Percentiles rank a stretch among this genome's conserved stretches.
These are phyloP conservation scores for Suhomyces taliae DNA, from an alignment of 1,139 yeast species.

Conservation along the genomic window DNA sequence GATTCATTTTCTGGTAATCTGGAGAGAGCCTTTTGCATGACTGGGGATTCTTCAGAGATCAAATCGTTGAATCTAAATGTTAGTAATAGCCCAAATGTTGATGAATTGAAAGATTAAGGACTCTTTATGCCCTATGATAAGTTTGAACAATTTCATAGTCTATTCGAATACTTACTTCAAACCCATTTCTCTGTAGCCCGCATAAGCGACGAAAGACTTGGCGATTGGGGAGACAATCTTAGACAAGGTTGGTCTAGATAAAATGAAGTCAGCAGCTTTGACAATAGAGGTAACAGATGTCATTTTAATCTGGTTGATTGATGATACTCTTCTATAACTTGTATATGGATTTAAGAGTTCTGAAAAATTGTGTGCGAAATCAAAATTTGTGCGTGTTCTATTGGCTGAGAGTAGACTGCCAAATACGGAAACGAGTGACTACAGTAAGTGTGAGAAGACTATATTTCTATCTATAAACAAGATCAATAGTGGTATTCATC, in stretches of 20 bases:
- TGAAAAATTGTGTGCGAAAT: constrained; percentile 10
- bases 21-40: constrained; percentile 80
- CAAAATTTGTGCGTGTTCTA: constrained; percentile 13
- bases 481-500: constrained; percentile 38
- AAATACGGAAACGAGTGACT: constrained; percentile 6
- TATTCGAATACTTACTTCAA: constrained; percentile 49
- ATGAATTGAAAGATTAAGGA: background rate
- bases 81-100: background rate
- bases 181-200: constrained; percentile 95
- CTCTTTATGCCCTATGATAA: background rate
- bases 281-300: constrained; percentile 80
- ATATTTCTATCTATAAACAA: background rate
- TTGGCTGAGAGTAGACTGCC: constrained; percentile 16
- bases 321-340: background rate
- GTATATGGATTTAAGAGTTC: background rate
- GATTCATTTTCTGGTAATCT: constrained; percentile 84
- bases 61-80: constrained; percentile 69
- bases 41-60: constrained; percentile 81
- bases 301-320: constrained; percentile 44
- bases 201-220: constrained; percentile 63
- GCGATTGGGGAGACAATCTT: constrained; percentile 79
- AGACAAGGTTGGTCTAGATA: constrained; percentile 76
- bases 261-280: constrained; percentile 76
- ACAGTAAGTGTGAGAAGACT: background rate
- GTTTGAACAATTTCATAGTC: background rate